These are phyloP conservation scores for Euclidium syriacum DNA, from an alignment of 345 rosid species.

Conservation along the genomic window DNA sequence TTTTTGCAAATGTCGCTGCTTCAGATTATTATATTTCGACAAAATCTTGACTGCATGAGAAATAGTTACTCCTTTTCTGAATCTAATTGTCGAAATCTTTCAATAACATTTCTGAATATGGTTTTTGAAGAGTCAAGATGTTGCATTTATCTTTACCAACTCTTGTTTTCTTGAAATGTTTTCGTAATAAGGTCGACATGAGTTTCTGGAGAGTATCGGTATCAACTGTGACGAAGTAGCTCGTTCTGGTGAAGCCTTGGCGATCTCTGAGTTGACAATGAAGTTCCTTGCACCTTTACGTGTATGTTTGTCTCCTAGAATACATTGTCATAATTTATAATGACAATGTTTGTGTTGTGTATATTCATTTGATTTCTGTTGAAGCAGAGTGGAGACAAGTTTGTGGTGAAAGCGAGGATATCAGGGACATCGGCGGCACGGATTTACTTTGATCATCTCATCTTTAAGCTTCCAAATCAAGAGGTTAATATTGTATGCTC, in stretches of 20 bases:
- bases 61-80: background rate
- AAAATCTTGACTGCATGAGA: background rate
- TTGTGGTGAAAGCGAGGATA: conserved; percentile 59
- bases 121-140: too few relatives aligned
- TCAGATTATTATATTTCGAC: background rate
- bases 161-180: background rate
- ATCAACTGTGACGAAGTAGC: conserved; percentile 66
- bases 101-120: too few relatives aligned
- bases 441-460: conserved; percentile 62
- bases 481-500: conserved; percentile 40
- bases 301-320: conserved; percentile 30
- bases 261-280: conserved; percentile 64
- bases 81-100: background rate
- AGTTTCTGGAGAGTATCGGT: conserved; percentile 65
- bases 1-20: background rate
- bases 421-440: conserved; percentile 73
- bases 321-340: background rate
- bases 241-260: conserved; percentile 61
- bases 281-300: conserved; percentile 75
- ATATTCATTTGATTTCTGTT: conserved; percentile 8
- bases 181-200: conserved; percentile 60
- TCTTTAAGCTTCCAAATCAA: conserved; percentile 61
- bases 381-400: conserved; percentile 69
- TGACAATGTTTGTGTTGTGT: background rate
- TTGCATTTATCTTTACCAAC: background rate